These are phyloP conservation scores for Trichoderma virens DNA, from an alignment of 495 filamentous ascomycete species.

Conservation along the genomic window DNA sequence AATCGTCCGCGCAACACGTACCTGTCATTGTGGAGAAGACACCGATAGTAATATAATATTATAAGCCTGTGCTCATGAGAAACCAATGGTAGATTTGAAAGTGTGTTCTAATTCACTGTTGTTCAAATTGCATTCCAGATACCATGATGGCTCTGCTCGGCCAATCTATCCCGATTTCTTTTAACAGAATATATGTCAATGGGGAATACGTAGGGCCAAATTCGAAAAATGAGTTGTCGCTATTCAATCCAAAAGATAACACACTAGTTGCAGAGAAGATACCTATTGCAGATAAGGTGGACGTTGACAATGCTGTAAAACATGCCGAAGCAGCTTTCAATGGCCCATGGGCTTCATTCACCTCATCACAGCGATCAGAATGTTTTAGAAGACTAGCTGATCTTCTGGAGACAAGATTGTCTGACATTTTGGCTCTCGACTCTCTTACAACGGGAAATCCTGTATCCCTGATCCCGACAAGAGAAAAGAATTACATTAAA, in stretches of 20 bases:
- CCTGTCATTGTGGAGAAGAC: too few relatives aligned
- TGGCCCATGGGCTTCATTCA: not conserved
- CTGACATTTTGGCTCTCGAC: not conserved
- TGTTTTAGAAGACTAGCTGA: not conserved
- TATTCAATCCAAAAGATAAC: not conserved
- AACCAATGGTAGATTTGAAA: not conserved
- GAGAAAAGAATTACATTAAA: not conserved
- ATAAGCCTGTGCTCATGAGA: too few relatives aligned
- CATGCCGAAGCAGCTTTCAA: not conserved
- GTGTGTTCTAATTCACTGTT: not conserved
- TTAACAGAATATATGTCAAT: not conserved
- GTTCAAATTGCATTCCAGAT: not conserved
- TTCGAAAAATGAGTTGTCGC: not conserved
- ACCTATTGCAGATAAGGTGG: not conserved
- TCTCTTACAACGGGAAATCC: not conserved
- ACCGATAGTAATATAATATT: too few relatives aligned
- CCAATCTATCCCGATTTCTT: not conserved
- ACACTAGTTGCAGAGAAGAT: not conserved
- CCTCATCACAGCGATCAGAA: not conserved
- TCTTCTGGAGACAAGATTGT: not conserved
- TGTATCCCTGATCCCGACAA: not conserved
- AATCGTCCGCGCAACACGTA: too few relatives aligned
- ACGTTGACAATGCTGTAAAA: not conserved
- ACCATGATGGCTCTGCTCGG: not conserved
- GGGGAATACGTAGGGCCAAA: not conserved